phyloP scores from a whole-genome alignment of 129 eudicot genomes.

The Rutidosis leptorrhynchoides region DNA sequence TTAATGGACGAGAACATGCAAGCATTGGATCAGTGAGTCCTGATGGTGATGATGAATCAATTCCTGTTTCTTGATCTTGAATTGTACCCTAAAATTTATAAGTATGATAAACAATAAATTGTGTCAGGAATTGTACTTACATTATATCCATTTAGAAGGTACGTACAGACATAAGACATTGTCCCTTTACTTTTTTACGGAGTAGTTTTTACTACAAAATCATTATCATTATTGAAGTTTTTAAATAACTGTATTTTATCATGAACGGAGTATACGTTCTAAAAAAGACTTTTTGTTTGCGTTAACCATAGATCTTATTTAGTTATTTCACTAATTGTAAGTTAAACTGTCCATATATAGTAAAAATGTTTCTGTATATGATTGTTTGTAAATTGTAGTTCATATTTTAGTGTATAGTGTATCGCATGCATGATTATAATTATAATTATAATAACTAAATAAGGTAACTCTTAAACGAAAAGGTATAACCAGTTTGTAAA shows the following conservation, averaged over 20 bases:
- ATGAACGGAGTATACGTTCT: no score
- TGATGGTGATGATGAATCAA: slow-evolving; percentile 70
- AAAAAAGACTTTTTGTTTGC: not conserved
- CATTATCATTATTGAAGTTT: not conserved
- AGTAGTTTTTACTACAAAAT: not conserved
- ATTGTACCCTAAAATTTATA: slow-evolving; percentile 51
- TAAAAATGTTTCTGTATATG: no score
- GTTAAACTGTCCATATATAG: not conserved
- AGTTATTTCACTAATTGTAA: no score
- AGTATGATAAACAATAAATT: not conserved
- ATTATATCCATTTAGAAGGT: slow-evolving; percentile 23
- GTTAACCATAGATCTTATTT: no score
- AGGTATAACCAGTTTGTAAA: not conserved
- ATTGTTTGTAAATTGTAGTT: no score
- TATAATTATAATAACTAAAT: not conserved
- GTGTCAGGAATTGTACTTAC: slow-evolving; percentile 36
- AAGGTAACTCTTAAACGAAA: not conserved
- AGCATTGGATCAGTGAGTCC: slow-evolving; percentile 56
- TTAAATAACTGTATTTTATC: no score
- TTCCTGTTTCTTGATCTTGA: slow-evolving; percentile 51
- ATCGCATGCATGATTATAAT: not conserved
- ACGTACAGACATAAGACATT: not conserved
- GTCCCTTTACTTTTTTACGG: not conserved
- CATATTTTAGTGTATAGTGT: not conserved
- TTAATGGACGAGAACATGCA: slow-evolving; percentile 67